Percentiles rank a stretch among this genome's conserved stretches.
Evolutionary conservation across 148 eudicot genomes (phyloP).

Genomic region (Rhododendron griersonianum): DNA sequence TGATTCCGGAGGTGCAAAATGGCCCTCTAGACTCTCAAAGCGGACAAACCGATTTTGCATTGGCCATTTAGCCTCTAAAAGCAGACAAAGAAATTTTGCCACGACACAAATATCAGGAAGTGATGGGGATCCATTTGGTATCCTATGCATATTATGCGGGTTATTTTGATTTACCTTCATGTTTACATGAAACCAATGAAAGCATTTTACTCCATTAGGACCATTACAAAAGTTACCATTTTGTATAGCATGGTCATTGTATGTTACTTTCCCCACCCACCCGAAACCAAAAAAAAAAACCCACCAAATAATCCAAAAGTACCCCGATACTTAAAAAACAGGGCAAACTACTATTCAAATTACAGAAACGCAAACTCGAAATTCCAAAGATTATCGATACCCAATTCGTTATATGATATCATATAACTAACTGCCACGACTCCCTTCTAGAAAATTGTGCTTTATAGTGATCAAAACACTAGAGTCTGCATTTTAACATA

Average conservation of each 20-base stretch:
- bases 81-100: background rate
- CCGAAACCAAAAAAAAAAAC: background rate
- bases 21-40: background rate
- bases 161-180: no score
- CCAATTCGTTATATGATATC: background rate
- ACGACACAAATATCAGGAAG: background rate
- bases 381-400: background rate
- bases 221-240: background rate
- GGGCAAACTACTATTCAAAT: background rate
- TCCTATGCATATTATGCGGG: background rate
- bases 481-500: background rate
- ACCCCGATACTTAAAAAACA: background rate
- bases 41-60: background rate
- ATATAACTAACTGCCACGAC: background rate
- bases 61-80: background rate
- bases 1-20: background rate
- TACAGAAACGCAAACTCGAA: background rate
- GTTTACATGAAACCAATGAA: background rate
- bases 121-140: background rate
- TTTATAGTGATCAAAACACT: background rate
- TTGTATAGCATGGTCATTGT: background rate
- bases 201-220: background rate
- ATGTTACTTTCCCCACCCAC: background rate
- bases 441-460: background rate
- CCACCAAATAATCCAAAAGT: background rate